Conservation (phyloP, 208 protist genomes). For the Crithidia brevicula region DNA sequence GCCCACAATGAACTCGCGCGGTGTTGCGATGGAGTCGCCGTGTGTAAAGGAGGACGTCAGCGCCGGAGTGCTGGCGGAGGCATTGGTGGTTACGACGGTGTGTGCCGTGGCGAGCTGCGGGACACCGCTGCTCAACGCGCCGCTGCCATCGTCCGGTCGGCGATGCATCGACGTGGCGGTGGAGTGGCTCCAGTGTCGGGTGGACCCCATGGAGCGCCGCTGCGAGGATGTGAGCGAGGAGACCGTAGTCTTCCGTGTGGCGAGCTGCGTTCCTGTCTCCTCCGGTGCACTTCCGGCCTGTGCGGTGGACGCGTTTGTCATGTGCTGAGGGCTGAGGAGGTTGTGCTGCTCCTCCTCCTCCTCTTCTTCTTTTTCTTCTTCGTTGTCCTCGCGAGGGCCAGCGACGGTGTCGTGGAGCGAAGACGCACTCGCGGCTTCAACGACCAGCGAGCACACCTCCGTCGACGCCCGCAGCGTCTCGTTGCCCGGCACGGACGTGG, state of each 20-base stretch:
- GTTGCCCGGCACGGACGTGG: no score
- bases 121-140: not conserved
- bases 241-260: not conserved
- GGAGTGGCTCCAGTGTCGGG: not conserved
- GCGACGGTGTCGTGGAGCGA: not conserved
- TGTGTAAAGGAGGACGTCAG: not conserved
- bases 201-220: not conserved
- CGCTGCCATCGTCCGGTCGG: slow-evolving; percentile 3
- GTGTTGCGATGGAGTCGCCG: not conserved
- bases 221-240: not conserved
- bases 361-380: not conserved
- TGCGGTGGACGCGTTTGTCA: not conserved
- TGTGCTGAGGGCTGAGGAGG: not conserved
- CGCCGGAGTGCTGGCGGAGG: not conserved
- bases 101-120: not conserved
- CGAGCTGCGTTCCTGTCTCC: not conserved
- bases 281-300: not conserved
- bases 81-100: not conserved
- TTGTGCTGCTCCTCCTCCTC: not conserved
- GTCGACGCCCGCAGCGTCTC: not conserved
- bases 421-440: not conserved
- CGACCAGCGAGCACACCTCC: not conserved
- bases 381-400: no score
- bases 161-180: not conserved
- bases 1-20: not conserved